Evolutionary conservation across 306 rosid genomes (phyloP), one percentile per base, ranked within the genome.

Genomic region (Lagenaria siceraria): DNA sequence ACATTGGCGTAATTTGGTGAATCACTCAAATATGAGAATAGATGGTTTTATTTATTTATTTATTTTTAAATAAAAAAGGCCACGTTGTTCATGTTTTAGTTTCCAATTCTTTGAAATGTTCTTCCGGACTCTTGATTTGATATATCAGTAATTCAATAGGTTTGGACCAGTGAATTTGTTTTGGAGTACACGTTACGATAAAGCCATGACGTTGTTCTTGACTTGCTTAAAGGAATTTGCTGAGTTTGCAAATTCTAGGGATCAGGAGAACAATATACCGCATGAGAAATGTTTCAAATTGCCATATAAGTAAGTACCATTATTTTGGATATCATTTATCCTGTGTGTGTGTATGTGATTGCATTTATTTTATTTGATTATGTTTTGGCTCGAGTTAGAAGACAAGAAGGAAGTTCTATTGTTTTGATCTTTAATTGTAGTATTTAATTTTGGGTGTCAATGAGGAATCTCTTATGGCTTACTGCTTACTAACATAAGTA

Each of bases 121-220:
- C 60, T 79, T 77, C 77, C 72, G 78, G 40, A 21, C 49, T 53
- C 61, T 78, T 83, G 80, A 80, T 31, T 58, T 43, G 75, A 74
- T 42, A 76, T 29, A 8, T 66, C 19, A 53, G 22, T 79, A 21
- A 17, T 80, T 69, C 52, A 52, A 62, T 83, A 93, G 99, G 91
- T 95, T 95, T 86, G 99, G 97, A 80, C 97, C 99, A 1, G 99
- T 95, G 84, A 95, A 95, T 88, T 85, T 92, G 85, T 92, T 92
- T 80, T 95, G 99, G 99, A 92, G 99, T 82, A 92, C 96, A 63
- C 93, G 97, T 46, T 95, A 92, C 82, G 99, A 95, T 93, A 92
- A 82, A 87, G 97, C 97, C 86, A 92, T 92, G 99, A 86, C 96
- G 13, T 84, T 88, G 79, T 95, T 83, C 86, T 85, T 90, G 85